These are phyloP conservation scores for Bruguiera hainesii DNA, from an alignment of 441 rosid genomes.

Conservation along the genomic window DNA sequence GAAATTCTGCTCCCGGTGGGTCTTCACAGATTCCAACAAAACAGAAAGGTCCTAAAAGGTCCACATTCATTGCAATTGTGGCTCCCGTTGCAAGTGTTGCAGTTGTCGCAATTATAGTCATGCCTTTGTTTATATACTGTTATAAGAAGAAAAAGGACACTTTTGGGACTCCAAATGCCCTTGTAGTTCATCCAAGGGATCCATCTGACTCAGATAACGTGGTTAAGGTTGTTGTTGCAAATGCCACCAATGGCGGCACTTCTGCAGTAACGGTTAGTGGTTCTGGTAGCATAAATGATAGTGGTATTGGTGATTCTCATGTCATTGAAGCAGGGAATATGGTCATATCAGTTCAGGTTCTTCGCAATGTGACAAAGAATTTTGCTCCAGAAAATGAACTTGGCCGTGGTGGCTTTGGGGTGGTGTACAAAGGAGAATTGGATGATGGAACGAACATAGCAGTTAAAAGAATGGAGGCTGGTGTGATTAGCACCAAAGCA, in stretches of 20 bases:
- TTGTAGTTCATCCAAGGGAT: conserved; percentile 67
- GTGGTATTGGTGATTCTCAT: conserved; percentile 51
- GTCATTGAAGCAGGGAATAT: conserved; percentile 68
- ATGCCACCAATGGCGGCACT: conserved; percentile 39
- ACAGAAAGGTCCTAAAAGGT: conserved; percentile 28
- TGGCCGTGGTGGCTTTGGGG: conserved; percentile 79
- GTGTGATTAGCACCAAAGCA: conserved; percentile 58
- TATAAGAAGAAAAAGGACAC: conserved; percentile 37
- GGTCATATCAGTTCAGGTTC: conserved; percentile 69
- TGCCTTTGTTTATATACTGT: conserved; percentile 46
- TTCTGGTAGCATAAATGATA: conserved; percentile 42
- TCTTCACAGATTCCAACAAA: conserved; percentile 26
- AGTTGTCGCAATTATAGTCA: conserved; percentile 31
- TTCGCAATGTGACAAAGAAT: conserved; percentile 57
- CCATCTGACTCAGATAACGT: conserved; percentile 49
- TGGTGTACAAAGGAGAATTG: conserved; percentile 68
- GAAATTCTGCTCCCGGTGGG: conserved; percentile 22
- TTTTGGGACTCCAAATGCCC: conserved; percentile 38
- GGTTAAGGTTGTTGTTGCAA: conserved; percentile 59
- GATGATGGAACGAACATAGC: conserved; percentile 70
- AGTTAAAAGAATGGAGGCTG: conserved; percentile 73
- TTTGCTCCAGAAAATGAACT: conserved; percentile 65
- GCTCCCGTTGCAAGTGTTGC: conserved; percentile 49
- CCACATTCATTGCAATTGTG: conserved; percentile 36
- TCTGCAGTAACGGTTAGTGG: conserved; percentile 45